A percentile compares a stretch with the other conserved stretches of the same genome.
Evolutionary conservation across 371 early-diverging fungal species (phyloP).

Genomic region (Lichtheimia ornata): DNA sequence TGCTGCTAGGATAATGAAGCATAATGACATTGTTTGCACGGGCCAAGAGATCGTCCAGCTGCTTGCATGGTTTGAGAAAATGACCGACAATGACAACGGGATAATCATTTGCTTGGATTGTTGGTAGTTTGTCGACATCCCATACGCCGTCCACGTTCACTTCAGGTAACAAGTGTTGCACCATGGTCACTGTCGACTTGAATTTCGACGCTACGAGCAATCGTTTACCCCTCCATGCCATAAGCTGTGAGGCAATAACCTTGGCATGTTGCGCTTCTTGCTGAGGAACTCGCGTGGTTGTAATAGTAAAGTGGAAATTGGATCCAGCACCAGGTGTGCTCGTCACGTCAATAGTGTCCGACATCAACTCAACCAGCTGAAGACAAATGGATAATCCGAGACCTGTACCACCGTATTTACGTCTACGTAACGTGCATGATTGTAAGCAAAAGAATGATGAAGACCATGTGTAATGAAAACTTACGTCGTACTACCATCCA

Average conservation of each 20-base stretch:
- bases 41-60: background rate
- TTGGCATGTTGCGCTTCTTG: constrained; percentile 24
- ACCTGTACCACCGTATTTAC: constrained; percentile 67
- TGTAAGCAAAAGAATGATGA: background rate
- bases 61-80: constrained; percentile 8
- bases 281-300: constrained; percentile 34
- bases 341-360: constrained; percentile 54
- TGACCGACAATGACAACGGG: constrained; percentile 42
- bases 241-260: constrained; percentile 5
- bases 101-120: constrained; percentile 14
- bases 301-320: constrained; percentile 56
- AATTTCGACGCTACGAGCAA: constrained; percentile 36
- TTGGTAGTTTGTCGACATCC: constrained; percentile 20
- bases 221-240: constrained; percentile 21
- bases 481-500: constrained; percentile 60
- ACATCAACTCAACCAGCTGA: constrained; percentile 56
- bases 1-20: constrained; percentile 2
- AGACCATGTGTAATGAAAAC: background rate
- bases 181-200: constrained; percentile 31
- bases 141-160: constrained; percentile 29
- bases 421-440: constrained; percentile 17
- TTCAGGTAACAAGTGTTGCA: constrained; percentile 29
- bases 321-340: constrained; percentile 58
- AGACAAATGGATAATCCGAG: constrained; percentile 63
- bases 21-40: background rate